Evolutionary conservation across 768 basidiomycete genomes (phyloP), one percentile per base, ranked within the genome.

Genomic region (Calvatia gigantea): DNA sequence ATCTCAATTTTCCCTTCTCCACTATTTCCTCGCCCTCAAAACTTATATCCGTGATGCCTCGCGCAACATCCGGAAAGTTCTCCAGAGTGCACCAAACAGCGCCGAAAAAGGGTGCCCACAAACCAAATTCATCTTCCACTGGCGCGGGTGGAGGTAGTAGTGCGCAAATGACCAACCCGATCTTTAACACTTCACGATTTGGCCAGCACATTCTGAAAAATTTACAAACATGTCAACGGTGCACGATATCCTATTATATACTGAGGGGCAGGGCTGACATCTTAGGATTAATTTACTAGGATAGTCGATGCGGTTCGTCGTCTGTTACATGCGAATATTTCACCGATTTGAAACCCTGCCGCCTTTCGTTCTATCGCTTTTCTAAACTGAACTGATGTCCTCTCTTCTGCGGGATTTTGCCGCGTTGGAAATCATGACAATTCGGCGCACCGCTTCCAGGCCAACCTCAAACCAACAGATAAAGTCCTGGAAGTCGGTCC

Each of bases 181-280:
- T 94, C 57, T 94, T 94, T 78, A 95, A 97, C 66, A 97, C 94
- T 2, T 90, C 91, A 66, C 80, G 91, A 61, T 98, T 97, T 62
- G 96, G 97, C 19, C 96, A 98, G 69, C 96, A 99, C 74, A 98
- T 99, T 61, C 79, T 98, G 58, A 98, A 96, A 73, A 98, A 94
- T 70, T 88, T 92, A 4, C 81, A 85, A 56, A 89, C 93, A 31
- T 93, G 93, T 4, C 91, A 96, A 77, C 87, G 85, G 93, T 96
- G 65, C 58, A 79, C 72, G 33, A 29, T 39, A 23, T 33, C 19
- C 6, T 38, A 25, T 19, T 57, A 56, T 23, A 32, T 35, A 58
- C 19, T 51, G 35, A 41, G 43, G 37, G 42, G 57, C 25, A 42
- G n/a, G n/a, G 44, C 51, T 67, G 23, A 64, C 17, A 2, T 55